Evolutionary conservation across 2,329 filamentous ascomycete genomes (phyloP), one percentile per base, ranked within the genome.

Genomic region (Colletotrichum musicola): DNA sequence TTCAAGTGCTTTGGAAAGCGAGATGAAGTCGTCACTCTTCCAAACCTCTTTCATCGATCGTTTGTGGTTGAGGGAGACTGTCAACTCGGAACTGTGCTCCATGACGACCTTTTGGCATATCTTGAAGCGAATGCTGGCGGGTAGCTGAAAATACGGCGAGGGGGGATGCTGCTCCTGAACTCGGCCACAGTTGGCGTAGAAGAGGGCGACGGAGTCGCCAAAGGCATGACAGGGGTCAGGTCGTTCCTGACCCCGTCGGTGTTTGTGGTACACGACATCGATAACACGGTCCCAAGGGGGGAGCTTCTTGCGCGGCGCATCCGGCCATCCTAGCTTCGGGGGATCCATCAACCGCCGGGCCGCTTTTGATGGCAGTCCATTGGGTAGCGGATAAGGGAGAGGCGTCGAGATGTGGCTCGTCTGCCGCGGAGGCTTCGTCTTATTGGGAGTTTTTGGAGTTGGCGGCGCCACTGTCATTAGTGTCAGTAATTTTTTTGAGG

Each of bases 401-500:
- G 56, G 83, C 80, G 4, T 85, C 82, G 62, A 69, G 47, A 69
- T 62, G 35, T 56, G 61, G 46, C 54, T 49, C 30, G 50, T 62
- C 18, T 66, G 64, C 67, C 82, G 81, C 4, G 78, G 82, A 0
- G 73, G 80, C 42, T 75, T 86, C 27, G 78, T 78, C 56, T 83
- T 42, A 4, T n/a, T 42, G 2, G 30, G 30, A 42, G 40, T 84
- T 72, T 76, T 87, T 53, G 78, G 12, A 63, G 35, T 20, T 13
- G 50, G 42, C 42, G 47, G 13, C 35, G 47, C 42, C 63, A 65
- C 63, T 61, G 35, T 14, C 18, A 40, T 40, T 4, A 4, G 14
- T 14, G 47, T 64, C 18, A 64, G 54, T 6, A 47, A 38, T 18
- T 5, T 14, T 7, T 35, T 5, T 4, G 27, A 54, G 10, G 16